Percentiles rank a stretch among this genome's conserved stretches.
phyloP scores from a whole-genome alignment of 2,329 filamentous ascomycete species.

The Colletotrichum noveboracense region DNA sequence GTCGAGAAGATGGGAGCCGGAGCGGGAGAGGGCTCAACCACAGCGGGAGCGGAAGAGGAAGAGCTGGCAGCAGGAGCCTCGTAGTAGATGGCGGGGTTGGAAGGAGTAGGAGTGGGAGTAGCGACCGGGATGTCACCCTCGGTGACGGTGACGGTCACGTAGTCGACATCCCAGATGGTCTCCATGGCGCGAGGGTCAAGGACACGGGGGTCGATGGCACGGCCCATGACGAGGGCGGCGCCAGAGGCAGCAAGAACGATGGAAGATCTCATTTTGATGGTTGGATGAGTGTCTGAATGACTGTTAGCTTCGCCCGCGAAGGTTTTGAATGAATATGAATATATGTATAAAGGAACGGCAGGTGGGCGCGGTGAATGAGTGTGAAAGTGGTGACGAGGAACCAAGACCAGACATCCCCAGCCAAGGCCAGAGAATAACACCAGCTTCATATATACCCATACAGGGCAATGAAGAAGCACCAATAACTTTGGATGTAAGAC shows the following conservation, averaged over 20 bases:
- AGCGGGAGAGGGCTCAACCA: neutral
- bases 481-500: neutral
- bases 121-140: constrained; percentile 28
- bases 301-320: constrained; percentile 23
- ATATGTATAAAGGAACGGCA: neutral
- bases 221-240: constrained; percentile 50
- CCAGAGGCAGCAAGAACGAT: constrained; percentile 49
- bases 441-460: constrained; percentile 2
- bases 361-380: neutral
- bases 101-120: constrained; percentile 26
- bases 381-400: neutral
- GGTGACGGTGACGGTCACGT: constrained; percentile 51
- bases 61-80: constrained; percentile 21
- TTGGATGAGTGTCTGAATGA: constrained; percentile 16
- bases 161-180: constrained; percentile 45
- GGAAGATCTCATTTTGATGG: constrained; percentile 55
- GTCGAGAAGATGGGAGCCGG: constrained; percentile 17
- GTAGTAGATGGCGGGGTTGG: constrained; percentile 4
- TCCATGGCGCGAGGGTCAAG: constrained; percentile 38
- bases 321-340: neutral
- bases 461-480: neutral
- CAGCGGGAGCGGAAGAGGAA: neutral
- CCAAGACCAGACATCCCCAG: neutral
- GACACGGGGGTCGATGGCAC: constrained; percentile 47
- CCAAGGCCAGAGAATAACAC: neutral